These are phyloP conservation scores for Vicia villosa DNA, from an alignment of 306 rosid species.

Conservation along the genomic window DNA sequence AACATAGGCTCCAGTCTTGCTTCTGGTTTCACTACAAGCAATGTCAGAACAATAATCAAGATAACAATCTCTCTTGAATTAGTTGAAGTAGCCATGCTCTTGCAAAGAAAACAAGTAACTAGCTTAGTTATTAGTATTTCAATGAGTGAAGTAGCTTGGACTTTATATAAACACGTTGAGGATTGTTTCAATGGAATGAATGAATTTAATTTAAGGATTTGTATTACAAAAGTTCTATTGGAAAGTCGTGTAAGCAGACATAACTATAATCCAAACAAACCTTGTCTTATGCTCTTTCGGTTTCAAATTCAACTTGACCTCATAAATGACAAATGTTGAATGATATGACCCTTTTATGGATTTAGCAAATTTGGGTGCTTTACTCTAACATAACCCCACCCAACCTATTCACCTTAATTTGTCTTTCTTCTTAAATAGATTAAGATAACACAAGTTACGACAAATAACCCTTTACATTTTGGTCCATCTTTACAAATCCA, in stretches of 20 bases:
- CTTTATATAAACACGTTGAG: background rate
- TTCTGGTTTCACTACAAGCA: conserved; percentile 34
- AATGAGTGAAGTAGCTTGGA: background rate
- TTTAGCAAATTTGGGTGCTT: conserved; percentile 24
- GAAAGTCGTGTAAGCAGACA: conserved; percentile 36
- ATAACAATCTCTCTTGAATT: conserved; percentile 21
- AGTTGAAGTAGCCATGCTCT: conserved; percentile 26
- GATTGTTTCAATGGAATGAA: background rate
- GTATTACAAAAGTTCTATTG: conserved; percentile 17
- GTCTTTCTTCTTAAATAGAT: conserved; percentile 21
- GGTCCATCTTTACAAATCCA: background rate
- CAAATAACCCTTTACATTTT: conserved; percentile 29
- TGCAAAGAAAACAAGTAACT: background rate
- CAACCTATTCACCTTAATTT: conserved; percentile 30
- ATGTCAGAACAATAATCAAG: conserved; percentile 19
- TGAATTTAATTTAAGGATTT: background rate
- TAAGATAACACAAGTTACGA: conserved; percentile 1
- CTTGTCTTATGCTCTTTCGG: conserved; percentile 16
- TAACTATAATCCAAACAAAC: conserved; percentile 27
- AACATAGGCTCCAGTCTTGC: conserved; percentile 29
- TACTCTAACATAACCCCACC: conserved; percentile 13
- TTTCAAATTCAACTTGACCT: conserved; percentile 12
- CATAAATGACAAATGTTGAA: conserved; percentile 21
- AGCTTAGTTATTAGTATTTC: background rate
- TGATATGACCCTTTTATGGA: background rate